Percentiles rank a stretch among this genome's conserved stretches.
Evolutionary conservation across 805 yeast genomes (phyloP).

Genomic region (Ogataea wickerhamii): DNA sequence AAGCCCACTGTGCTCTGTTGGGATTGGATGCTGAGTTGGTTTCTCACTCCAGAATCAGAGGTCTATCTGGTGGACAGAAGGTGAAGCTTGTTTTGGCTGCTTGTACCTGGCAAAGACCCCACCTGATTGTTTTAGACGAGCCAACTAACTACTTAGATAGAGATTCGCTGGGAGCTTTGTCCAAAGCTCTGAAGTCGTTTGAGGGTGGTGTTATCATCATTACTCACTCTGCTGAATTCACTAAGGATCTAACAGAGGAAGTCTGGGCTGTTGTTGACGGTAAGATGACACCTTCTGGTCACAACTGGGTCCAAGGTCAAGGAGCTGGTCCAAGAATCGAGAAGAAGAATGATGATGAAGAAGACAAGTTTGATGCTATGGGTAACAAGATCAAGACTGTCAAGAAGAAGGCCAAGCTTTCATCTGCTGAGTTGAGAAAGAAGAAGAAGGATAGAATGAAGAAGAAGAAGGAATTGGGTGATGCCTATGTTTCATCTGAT

Average conservation of each 20-base stretch:
- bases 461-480: conserved; percentile 99
- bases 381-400: conserved; percentile 98
- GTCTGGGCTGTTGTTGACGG: conserved; percentile 99
- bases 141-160: conserved; percentile 99
- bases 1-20: conserved; percentile 96
- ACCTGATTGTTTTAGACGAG: conserved; percentile 98
- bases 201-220: conserved; percentile 99
- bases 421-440: conserved; percentile 99
- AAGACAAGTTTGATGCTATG: conserved; percentile 99
- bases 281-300: conserved; percentile 99
- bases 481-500: conserved; percentile 97
- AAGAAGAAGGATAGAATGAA: conserved; percentile 99
- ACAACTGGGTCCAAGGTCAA: conserved; percentile 99
- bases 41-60: conserved; percentile 99
- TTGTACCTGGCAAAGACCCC: conserved; percentile 99
- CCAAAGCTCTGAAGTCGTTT: conserved; percentile 97
- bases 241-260: conserved; percentile 98
- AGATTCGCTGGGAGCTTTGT: conserved; percentile 98
- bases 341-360: conserved; percentile 89
- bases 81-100: conserved; percentile 99
- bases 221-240: conserved; percentile 99
- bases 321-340: conserved; percentile 99
- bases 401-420: conserved; percentile 96
- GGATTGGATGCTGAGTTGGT: conserved; percentile 99
- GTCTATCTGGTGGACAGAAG: conserved; percentile 99